Evolutionary conservation across 257 asterid species (phyloP), one percentile per base, ranked within the genome.

Genomic region (Galeopsis tetrahit): DNA sequence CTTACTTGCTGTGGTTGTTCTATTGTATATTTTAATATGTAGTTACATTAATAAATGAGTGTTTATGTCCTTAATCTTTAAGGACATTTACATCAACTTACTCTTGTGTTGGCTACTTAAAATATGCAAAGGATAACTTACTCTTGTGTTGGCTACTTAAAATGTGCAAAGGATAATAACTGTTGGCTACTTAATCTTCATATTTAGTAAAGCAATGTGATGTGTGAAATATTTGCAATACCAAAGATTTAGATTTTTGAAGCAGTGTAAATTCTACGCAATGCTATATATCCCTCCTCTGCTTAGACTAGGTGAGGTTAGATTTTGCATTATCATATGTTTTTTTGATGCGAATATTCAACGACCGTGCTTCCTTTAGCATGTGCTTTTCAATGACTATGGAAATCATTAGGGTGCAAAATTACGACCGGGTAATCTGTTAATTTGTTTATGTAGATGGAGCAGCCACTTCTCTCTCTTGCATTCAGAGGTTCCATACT

Each of bases 401-500:
- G 60, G 70, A 64, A 15, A 31, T 28, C 40, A 42, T 65, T 65
- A 60, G 34, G 66, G 35, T 57, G 66, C 51, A 33, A 38, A 48
- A 52, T 66, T 48, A 32, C 44, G 57, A 52, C 64, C 61, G 21
- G 68, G 56, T 72, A 42, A 68, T 60, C 42, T 69, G 66, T 72
- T 76, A 43, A 7, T 67, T 31, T 74, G 31, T 69, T 74, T 71
- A 7, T 73, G 56, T 78, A 94, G 99, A 94, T 94, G 99, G 97
- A 82, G 68, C 86, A 66, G 56, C 79, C 91, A 60, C 85, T 94
- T 72, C 84, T 91, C 38, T 81, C 95, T 65, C 96, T 88, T 56
- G 80, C 89, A 56, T 91, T 84, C 82, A 88, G 75, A 84, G 99
- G 99, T 76, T 85, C 98, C 62, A 79, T 91, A 58, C 21, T 55